These are phyloP conservation scores for Penicillium odoratum DNA, from an alignment of 495 filamentous ascomycete species.

Conservation along the genomic window DNA sequence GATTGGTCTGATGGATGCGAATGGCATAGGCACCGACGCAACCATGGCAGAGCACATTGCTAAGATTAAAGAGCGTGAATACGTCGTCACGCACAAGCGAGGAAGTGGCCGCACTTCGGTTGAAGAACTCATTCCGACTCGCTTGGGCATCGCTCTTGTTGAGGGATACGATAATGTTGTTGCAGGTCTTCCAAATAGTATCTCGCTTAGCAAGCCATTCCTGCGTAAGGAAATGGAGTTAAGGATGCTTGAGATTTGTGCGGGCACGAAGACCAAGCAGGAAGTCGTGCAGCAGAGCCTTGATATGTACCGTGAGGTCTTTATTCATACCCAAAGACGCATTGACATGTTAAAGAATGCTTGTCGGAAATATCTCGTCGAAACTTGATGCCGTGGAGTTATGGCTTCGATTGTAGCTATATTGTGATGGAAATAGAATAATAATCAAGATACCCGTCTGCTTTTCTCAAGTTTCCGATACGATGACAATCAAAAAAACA, in stretches of 20 bases:
- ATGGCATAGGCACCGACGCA: constrained; percentile 96
- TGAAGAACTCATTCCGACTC: constrained; percentile 87
- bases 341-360: constrained; percentile 70
- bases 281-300: constrained; percentile 78
- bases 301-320: constrained; percentile 81
- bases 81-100: constrained; percentile 68
- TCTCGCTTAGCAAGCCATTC: constrained; percentile 93
- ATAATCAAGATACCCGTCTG: not conserved
- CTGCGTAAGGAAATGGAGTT: constrained; percentile 96
- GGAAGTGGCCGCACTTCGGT: constrained; percentile 57
- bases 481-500: not conserved
- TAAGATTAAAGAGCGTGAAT: constrained; percentile 87
- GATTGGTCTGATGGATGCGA: constrained; percentile 98
- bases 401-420: not conserved
- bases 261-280: constrained; percentile 70
- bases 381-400: constrained; percentile 3
- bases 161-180: constrained; percentile 88
- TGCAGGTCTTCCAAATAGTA: constrained; percentile 65
- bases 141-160: constrained; percentile 84
- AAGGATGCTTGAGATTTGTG: constrained; percentile 92
- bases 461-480: not conserved
- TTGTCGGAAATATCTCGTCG: constrained; percentile 50
- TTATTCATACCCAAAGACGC: constrained; percentile 70
- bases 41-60: constrained; percentile 99
- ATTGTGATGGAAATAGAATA: not conserved